phyloP scores from a whole-genome alignment of 805 yeast genomes.

The Naumovozyma castellii region DNA sequence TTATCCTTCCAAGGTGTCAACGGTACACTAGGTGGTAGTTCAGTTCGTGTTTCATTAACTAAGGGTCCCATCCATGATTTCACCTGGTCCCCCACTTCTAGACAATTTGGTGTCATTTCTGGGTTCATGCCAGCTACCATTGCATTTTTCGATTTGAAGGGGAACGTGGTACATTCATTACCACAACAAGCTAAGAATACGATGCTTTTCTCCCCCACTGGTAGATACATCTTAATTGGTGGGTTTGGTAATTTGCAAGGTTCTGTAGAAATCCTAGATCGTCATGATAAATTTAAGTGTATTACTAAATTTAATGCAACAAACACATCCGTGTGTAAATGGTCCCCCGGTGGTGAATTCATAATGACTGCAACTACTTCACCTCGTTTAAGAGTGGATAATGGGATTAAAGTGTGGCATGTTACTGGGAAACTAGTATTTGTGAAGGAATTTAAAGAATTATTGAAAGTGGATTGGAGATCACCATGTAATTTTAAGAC shows the following conservation, averaged over 20 bases:
- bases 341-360: conserved; percentile 96
- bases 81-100: conserved; percentile 91
- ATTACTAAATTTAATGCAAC: conserved; percentile 80
- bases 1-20: conserved; percentile 37
- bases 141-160: conserved; percentile 88
- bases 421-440: conserved; percentile 74
- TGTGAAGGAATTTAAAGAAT: conserved; percentile 71
- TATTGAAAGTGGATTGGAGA: conserved; percentile 77
- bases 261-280: conserved; percentile 86
- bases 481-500: conserved; percentile 33
- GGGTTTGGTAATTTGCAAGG: conserved; percentile 99
- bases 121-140: conserved; percentile 98
- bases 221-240: conserved; percentile 80
- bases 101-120: conserved; percentile 94
- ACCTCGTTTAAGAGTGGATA: conserved; percentile 94
- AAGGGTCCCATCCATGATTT: conserved; percentile 97
- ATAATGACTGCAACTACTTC: conserved; percentile 93
- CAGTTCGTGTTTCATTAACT: conserved; percentile 76
- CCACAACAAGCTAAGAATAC: conserved; percentile 88
- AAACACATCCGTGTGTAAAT: conserved; percentile 91
- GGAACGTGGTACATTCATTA: conserved; percentile 72
- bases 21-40: conserved; percentile 87
- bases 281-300: conserved; percentile 73
- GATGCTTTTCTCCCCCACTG: conserved; percentile 87
- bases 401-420: conserved; percentile 91